phyloP scores from a whole-genome alignment of 73 alveolate species.

The Paramecium sonneborni region DNA sequence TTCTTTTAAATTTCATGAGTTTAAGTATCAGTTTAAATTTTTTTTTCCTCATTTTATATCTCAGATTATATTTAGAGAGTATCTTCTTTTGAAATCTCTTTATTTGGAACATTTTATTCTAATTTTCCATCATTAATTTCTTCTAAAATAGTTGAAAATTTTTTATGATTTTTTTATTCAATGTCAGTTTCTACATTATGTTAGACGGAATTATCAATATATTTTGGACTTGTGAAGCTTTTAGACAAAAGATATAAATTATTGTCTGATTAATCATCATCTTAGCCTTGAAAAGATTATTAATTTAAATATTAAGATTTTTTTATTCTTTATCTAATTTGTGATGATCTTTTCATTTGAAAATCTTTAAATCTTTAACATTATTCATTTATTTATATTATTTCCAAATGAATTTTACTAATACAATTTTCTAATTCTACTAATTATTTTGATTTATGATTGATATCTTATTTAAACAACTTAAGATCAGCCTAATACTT shows the following conservation, averaged over 20 bases:
- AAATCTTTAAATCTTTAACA: background rate
- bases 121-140: background rate
- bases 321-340: background rate
- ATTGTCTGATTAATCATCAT: background rate
- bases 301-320: background rate
- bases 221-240: background rate
- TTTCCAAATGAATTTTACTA: background rate
- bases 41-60: background rate
- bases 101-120: background rate
- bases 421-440: background rate
- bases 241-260: background rate
- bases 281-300: background rate
- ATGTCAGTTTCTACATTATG: background rate
- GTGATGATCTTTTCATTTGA: background rate
- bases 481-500: background rate
- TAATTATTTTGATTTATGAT: background rate
- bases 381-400: background rate
- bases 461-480: background rate
- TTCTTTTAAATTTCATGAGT: background rate
- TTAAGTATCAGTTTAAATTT: background rate
- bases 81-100: background rate
- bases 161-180: background rate
- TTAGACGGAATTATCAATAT: background rate
- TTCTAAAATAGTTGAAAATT: background rate
- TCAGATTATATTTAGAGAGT: background rate